phyloP scores from a whole-genome alignment of 2,329 filamentous ascomycete genomes.

The Ophiostoma sp. region DNA sequence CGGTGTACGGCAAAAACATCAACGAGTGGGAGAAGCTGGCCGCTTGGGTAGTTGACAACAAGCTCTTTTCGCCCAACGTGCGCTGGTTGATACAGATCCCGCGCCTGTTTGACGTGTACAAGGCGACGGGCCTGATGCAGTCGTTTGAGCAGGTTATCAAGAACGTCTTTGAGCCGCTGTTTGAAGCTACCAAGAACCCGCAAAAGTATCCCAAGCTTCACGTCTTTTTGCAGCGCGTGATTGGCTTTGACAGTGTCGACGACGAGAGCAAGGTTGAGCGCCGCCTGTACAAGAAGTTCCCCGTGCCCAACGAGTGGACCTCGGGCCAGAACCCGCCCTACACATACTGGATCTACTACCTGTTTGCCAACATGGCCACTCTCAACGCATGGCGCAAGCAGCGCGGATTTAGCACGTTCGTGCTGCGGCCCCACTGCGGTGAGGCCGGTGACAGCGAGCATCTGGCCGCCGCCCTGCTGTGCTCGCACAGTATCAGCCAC shows the following conservation, averaged over 20 bases:
- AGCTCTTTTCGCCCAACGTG: slow-evolving; percentile 94
- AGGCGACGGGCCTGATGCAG: slow-evolving; percentile 77
- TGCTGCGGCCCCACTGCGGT: slow-evolving; percentile 88
- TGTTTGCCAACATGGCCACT: slow-evolving; percentile 89
- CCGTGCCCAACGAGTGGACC: slow-evolving; percentile 80
- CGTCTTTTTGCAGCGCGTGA: slow-evolving; percentile 87
- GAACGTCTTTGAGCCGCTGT: slow-evolving; percentile 90
- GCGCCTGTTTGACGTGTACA: slow-evolving; percentile 92
- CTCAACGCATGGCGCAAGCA: slow-evolving; percentile 87
- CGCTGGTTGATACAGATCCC: slow-evolving; percentile 96
- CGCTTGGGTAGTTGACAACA: slow-evolving; percentile 96
- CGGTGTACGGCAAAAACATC: slow-evolving; percentile 85
- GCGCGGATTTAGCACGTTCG: slow-evolving; percentile 91
- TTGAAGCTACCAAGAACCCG: slow-evolving; percentile 87
- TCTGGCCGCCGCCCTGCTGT: slow-evolving; percentile 82
- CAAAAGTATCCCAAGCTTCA: slow-evolving; percentile 86
- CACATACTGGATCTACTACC: slow-evolving; percentile 98
- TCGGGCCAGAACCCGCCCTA: slow-evolving; percentile 96
- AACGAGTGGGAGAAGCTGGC: slow-evolving; percentile 98
- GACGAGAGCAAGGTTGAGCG: slow-evolving; percentile 97
- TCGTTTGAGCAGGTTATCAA: slow-evolving; percentile 84
- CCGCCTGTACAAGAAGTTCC: slow-evolving; percentile 91
- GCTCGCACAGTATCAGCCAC: slow-evolving; percentile 95
- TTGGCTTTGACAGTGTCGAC: slow-evolving; percentile 96
- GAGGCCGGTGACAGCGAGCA: slow-evolving; percentile 97